Conservation (phyloP, 1,284 basidiomycete genomes). For the Papiliotrema fonsecae region DNA sequence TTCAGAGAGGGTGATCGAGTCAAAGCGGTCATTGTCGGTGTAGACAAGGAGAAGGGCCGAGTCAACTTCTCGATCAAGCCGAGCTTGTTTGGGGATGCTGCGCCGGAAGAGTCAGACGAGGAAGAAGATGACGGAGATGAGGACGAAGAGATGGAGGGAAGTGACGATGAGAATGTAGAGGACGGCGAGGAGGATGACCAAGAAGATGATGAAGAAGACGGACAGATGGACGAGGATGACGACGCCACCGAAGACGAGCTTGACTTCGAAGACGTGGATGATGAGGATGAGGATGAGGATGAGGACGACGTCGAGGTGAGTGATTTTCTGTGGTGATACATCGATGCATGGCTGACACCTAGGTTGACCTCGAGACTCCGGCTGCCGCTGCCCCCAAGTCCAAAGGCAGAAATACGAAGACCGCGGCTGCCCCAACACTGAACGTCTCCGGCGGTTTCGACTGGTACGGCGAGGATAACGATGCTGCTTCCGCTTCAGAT, state of each 20-base stretch:
- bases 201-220: constrained; percentile 4
- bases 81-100: constrained; percentile 63
- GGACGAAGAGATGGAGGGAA: constrained; percentile 18
- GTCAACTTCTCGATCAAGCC: constrained; percentile 87
- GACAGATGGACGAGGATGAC: constrained; percentile 8
- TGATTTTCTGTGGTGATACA: neutral
- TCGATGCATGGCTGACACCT: constrained; percentile 2
- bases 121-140: constrained; percentile 26
- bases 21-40: constrained; percentile 68
- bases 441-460: constrained; percentile 52
- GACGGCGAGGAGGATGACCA: constrained; percentile 19
- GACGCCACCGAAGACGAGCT: constrained; percentile 8
- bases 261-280: constrained; percentile 5
- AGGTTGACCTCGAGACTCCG: constrained; percentile 4
- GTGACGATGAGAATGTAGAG: constrained; percentile 26
- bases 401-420: too few species aligned
- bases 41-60: constrained; percentile 69
- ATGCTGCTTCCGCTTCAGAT: constrained; percentile 10
- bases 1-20: constrained; percentile 85
- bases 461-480: constrained; percentile 50
- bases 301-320: constrained; percentile 13
- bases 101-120: constrained; percentile 51
- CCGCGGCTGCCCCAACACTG: constrained; percentile 33
- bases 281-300: constrained; percentile 9
- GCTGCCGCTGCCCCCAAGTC: constrained; percentile 22